Evolutionary conservation across 257 asterid species (phyloP), one percentile per base, ranked within the genome.

Genomic region (Solanum pinnatisectum): DNA sequence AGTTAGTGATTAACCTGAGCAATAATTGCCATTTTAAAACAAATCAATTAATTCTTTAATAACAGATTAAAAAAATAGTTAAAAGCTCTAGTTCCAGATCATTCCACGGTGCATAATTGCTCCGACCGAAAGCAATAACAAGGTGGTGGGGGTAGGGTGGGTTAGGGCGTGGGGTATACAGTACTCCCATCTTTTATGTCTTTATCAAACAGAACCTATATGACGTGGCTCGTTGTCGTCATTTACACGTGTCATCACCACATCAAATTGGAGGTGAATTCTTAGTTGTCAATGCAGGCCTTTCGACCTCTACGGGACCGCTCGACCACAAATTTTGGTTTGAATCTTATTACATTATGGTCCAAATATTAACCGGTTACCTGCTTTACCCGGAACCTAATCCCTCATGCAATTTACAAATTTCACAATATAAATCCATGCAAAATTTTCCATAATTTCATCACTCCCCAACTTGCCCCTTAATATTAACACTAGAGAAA

Each of bases 221-320:
- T 89, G 88, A 88, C 88, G 71, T 92, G 91, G 90, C 82, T 22
- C 91, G 33, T 87, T 33, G 72, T 82, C 83, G 3, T 3, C 2
- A 72, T 37, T 10, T 44, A 72, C 93, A 90, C 93, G 92, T 91
- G 93, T 79, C 92, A 52, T 12, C 70, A 52, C 6, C 20, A 60
- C 40, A 91, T 60, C 46, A 88, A 60, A 27, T 88, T 88, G 90
- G 88, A 88, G 90, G 90, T 88, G 84, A 67, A 22, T 59, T 49
- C 40, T 73, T 84, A 84, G 88, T 85, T 88, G 88, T 84, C 77
- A 81, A 40, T 37, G 71, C 89, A 52, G 74, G 76, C 30, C 65
- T 49, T 33, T 25, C 86, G 49, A 25, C 56, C 81, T 79, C 84
- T 70, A 49, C 46, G 25, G 37, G 56, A 56, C 39, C 70, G 49